Conservation (phyloP, 2,329 filamentous ascomycete genomes). For the Spiromastix sp. region DNA sequence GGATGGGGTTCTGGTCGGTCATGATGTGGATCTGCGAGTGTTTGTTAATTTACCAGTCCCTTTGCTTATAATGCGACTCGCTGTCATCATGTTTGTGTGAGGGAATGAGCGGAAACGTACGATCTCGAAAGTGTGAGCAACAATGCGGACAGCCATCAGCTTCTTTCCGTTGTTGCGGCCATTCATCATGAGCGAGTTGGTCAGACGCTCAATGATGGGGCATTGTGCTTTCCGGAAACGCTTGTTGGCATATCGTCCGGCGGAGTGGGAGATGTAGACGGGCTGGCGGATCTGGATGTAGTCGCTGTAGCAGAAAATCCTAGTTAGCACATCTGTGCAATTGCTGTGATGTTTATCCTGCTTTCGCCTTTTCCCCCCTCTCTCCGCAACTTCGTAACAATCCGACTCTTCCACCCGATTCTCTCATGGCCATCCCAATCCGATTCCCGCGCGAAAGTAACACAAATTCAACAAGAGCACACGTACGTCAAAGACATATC, state of each 20-base stretch:
- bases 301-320: slow-evolving; percentile 53
- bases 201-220: slow-evolving; percentile 99
- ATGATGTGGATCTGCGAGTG: slow-evolving; percentile 87
- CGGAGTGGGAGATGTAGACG: slow-evolving; percentile 98
- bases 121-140: slow-evolving; percentile 98
- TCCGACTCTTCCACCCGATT: not conserved
- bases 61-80: not conserved
- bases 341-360: not conserved
- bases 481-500: slow-evolving; percentile 99
- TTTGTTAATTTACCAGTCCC: slow-evolving; percentile 10
- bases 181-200: slow-evolving; percentile 99
- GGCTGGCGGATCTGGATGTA: slow-evolving; percentile 99
- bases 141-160: slow-evolving; percentile 99
- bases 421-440: not conserved
- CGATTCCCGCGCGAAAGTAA: not conserved
- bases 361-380: slow-evolving; percentile 3
- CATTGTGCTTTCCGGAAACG: slow-evolving; percentile 99
- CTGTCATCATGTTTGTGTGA: no score
- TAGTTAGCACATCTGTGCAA: slow-evolving; percentile 21
- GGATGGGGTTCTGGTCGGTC: slow-evolving; percentile 99
- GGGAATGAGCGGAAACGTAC: slow-evolving; percentile 49
- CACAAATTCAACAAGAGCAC: slow-evolving; percentile 13
- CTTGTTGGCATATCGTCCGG: slow-evolving; percentile 97
- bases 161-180: slow-evolving; percentile 99
- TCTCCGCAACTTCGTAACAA: no score